phyloP scores from a whole-genome alignment of 768 basidiomycete species.

The Mycena rebaudengoi region DNA sequence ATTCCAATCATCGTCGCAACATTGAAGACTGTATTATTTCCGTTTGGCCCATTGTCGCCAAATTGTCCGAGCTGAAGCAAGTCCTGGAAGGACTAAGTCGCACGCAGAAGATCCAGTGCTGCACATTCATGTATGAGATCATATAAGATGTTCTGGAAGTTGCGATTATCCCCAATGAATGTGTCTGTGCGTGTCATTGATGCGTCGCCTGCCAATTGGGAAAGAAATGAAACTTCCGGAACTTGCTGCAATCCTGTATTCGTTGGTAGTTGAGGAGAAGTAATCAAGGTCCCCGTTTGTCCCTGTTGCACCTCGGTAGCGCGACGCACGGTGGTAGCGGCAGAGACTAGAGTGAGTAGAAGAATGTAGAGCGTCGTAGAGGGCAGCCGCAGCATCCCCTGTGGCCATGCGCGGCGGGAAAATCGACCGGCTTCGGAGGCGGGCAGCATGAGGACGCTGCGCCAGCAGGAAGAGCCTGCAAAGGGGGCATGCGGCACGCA shows the following conservation, averaged over 20 bases:
- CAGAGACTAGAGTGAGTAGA: constrained; percentile 1
- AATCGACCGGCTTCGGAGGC: too few species aligned
- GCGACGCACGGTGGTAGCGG: constrained; percentile 3
- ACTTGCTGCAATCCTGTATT: constrained; percentile 11
- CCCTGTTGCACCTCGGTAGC: constrained; percentile 18
- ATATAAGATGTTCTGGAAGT: constrained; percentile 18
- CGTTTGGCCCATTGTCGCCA: constrained; percentile 19
- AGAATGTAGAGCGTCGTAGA: not conserved
- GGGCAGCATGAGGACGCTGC: too few species aligned
- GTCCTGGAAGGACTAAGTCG: not conserved
- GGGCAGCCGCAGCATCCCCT: too few species aligned
- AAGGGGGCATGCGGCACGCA: too few species aligned
- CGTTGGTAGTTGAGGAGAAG: not conserved
- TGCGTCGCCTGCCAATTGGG: constrained; percentile 9
- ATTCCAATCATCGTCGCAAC: constrained; percentile 11
- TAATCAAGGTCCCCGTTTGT: constrained; percentile 16
- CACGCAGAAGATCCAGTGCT: too few species aligned
- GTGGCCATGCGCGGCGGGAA: too few species aligned
- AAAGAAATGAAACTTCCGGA: constrained; percentile 2
- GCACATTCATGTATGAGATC: not conserved
- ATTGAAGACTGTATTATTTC: constrained; percentile 20
- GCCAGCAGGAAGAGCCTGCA: too few species aligned
- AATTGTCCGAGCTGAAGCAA: constrained; percentile 16
- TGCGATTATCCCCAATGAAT: constrained; percentile 20
- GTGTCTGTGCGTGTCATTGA: constrained; percentile 22